Base-by-base conservation (phyloP, 371 early-diverging fungal genomes). In the Mycotypha africana region DNA sequence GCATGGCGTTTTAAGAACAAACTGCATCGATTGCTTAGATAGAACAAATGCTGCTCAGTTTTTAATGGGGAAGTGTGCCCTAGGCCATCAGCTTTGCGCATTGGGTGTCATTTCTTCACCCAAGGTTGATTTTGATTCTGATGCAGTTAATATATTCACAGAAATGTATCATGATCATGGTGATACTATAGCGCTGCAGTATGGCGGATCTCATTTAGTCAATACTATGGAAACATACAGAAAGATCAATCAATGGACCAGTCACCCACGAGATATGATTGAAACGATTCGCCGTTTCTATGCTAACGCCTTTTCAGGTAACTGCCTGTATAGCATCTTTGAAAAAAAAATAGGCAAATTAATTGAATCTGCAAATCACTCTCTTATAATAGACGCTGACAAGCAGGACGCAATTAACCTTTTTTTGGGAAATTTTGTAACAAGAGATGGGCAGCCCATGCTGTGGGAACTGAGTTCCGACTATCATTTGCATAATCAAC, bases 21-120 rank as follows among this genome's bases (percentile, higher is more conserved):
- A 99, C 62, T 99, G 99, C 53, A 96, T 99, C 45, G 99, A 99
- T 60, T 99, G 98, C 64, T 63, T 99, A 11, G 99, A 99, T 67
- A 81, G 99, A 45, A 99, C 99, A 0, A 99, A 99, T 57, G 95
- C 99, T 0, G 95, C 97, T 0, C 99, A 99, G 58, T 95, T 92
- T 54, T 77, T 98, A 17, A 91, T 99, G 66, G 97, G 95, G 15
- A 95, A 95, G 64, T 86, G 91, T 38, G 96, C 93, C 3, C 68
- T 97, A 1, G 94, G 89, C 0, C 88, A 94, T 56, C 98, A 93
- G 70, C 66, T 98, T 2, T 86, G 89, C 56, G 93, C 92, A 4
- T 66, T 98, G 2, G 97, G 96, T 0, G 77, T 91, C 21, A 78
- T 95, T 30, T 58, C 75, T 12, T 74, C 84, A 12, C 91, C 95